Base-by-base conservation (phyloP, 73 alveolate genomes). In the Breviolum minutum region DNA sequence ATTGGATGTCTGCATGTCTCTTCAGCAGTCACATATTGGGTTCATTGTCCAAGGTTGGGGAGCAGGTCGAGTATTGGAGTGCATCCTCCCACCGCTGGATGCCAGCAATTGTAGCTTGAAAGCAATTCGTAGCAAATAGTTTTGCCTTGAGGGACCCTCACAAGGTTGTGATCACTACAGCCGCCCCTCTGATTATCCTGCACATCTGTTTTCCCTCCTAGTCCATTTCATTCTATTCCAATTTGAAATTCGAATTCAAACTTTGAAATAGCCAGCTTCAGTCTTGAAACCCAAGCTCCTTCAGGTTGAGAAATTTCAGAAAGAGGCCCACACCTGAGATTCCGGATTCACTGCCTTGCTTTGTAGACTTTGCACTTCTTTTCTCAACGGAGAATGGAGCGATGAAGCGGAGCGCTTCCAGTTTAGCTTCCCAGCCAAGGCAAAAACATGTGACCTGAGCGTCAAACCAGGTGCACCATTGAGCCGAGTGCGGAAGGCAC, bases 381-480 rank as follows among this genome's bases (percentile, higher is more conserved):
- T 68, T 17, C 54, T 40, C 54, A 0, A 3, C 3, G 0, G 83
- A 73, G 83, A 24, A 13, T 19, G 12, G 8, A 20, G 81, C 26
- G 86, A 13, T 19, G 12, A 71, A 20, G 81, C 26, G 86, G 63
- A 54, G 1, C 86, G 63, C 87, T 8, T 17, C 63, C 87, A 77
- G 1, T 20, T 13, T 10, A 13, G 9, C 24, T 30, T 27, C 19
- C 19, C 69, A 8, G 89, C n/a, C 30, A 62, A 90, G 96, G 96
- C 96, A 7, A 60, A 63, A 66, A 19, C 79, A 30, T 91, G 97
- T n/a, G 97, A 91, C 97, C 97, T 91, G 80, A 80, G 82, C 68
- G 89, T 91, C 89, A 91, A 91, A 79, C 97, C 97, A 30, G 97
- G 97, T 63, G 97, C 97, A 8, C 97, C 97, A 24, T 32, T 73